Conservation (phyloP, 225 moss, liverwort and hornwort genomes). For the Rhytidiadelphus loreus region DNA sequence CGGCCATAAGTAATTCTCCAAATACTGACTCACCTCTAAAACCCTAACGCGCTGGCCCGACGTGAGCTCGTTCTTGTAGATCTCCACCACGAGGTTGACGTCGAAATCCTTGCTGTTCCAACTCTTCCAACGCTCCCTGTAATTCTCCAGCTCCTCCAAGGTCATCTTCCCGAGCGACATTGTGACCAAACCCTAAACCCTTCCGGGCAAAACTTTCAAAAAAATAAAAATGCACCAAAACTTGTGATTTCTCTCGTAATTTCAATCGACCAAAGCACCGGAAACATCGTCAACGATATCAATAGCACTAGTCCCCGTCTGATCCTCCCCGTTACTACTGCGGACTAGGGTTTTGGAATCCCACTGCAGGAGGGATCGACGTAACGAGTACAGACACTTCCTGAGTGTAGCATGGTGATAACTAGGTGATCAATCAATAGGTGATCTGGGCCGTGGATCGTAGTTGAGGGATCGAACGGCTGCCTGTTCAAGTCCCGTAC, state of each 20-base stretch:
- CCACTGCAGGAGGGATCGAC: neutral
- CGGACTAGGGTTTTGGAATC: neutral
- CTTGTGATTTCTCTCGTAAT: neutral
- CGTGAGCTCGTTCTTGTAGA: constrained; percentile 80
- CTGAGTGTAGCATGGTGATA: no score
- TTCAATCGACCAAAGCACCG: neutral
- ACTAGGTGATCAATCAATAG: no score
- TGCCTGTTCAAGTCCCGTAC: no score
- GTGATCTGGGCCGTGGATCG: neutral
- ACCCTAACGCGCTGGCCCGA: constrained; percentile 84
- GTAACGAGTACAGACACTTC: no score
- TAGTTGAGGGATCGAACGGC: no score
- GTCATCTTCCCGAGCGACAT: constrained; percentile 46
- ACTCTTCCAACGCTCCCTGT: constrained; percentile 34
- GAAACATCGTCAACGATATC: neutral
- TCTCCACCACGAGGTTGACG: constrained; percentile 59
- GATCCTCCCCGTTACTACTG: neutral
- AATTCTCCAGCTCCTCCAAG: constrained; percentile 37
- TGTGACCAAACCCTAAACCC: constrained; percentile 16
- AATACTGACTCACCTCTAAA: constrained; percentile 91
- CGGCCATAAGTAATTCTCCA: constrained; percentile 97
- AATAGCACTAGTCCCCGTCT: neutral
- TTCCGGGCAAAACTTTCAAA: neutral
- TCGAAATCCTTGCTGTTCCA: constrained; percentile 54
- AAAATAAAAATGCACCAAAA: neutral